These are phyloP conservation scores for Rugonectria rugulosa DNA, from an alignment of 2,329 filamentous ascomycete species.

Conservation along the genomic window DNA sequence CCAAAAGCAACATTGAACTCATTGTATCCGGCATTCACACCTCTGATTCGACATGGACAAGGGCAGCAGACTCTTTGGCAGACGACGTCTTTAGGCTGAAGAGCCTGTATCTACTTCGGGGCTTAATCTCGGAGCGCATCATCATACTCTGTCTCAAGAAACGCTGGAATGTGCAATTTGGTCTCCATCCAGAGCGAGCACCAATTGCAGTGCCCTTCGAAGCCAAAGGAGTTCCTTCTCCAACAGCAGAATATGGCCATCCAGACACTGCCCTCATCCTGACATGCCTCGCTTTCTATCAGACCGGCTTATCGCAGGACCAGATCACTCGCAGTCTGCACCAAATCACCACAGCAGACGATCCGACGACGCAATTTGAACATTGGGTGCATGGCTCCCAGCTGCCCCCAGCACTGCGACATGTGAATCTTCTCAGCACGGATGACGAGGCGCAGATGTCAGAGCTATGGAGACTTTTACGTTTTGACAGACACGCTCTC, in stretches of 20 bases:
- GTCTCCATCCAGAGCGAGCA: constrained; percentile 59
- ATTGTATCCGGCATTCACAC: constrained; percentile 8
- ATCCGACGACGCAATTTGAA: constrained; percentile 64
- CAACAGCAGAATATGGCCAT: constrained; percentile 72
- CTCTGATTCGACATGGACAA: neutral
- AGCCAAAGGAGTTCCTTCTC: constrained; percentile 69
- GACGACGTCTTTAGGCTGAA: constrained; percentile 44
- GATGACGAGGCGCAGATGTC: constrained; percentile 61
- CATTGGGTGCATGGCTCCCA: constrained; percentile 51
- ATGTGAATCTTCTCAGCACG: constrained; percentile 66
- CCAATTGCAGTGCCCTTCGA: constrained; percentile 73
- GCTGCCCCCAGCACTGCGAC: constrained; percentile 51
- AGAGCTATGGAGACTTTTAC: constrained; percentile 59
- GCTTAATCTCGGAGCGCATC: constrained; percentile 66
- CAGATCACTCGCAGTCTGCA: constrained; percentile 60
- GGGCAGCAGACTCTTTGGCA: constrained; percentile 32
- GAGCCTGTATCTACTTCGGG: constrained; percentile 63
- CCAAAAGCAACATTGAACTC: neutral
- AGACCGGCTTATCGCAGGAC: constrained; percentile 58
- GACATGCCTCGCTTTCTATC: constrained; percentile 73
- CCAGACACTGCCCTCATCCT: constrained; percentile 71
- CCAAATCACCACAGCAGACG: constrained; percentile 61
- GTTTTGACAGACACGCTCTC: constrained; percentile 54
- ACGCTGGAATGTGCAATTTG: constrained; percentile 64
- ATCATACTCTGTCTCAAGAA: constrained; percentile 66